Evolutionary conservation across 305 asterid genomes (phyloP), one percentile per base, ranked within the genome.

Genomic region (Solanum hybrid): DNA sequence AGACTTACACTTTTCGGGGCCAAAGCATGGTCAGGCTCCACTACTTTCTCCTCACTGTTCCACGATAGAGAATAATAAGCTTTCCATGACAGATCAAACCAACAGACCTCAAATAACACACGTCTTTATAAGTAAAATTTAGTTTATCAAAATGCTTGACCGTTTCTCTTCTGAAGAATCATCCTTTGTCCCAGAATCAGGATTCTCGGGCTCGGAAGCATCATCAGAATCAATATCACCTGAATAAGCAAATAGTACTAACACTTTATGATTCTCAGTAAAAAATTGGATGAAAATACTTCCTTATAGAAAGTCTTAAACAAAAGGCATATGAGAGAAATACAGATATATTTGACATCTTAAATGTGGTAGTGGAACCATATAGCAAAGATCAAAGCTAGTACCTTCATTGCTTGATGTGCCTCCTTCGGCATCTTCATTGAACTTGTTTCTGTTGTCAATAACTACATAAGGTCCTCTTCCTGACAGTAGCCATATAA

Each of bases 391-490:
- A 73, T 75, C 46, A 87, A 73, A 34, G 71, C 22, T 40, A 34
- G 40, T 92, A 95, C 99, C 99, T 90, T 94, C 98, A 90, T 95
- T 95, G 86, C 97, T 94, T 79, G 97, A 97, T 71, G 96, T 92
- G 86, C 92, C 96, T 91, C 92, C 97, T 91, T 93, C 93, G 20
- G 92, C 94, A 60, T 92, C 94, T 9, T 90, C 87, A 40, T 88
- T 93, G 75, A 93, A 88, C 91, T 90, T 95, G 17, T 87, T 91
- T 92, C 99, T 93, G 81, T 92, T 95, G 93, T 97, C 99, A 87
- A 96, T 97, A 79, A 97, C 99, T 86, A 96, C 96, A 92, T 97
- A 97, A 9, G 99, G 99, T 82, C 99, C 99, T 90, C 94, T 93
- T 91, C 99, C 99, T 97, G 95, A 76, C 87, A 86, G 88, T 66